These are phyloP conservation scores for Gnaphalium uliginosum DNA, from an alignment of 129 eudicot species.

Conservation along the genomic window DNA sequence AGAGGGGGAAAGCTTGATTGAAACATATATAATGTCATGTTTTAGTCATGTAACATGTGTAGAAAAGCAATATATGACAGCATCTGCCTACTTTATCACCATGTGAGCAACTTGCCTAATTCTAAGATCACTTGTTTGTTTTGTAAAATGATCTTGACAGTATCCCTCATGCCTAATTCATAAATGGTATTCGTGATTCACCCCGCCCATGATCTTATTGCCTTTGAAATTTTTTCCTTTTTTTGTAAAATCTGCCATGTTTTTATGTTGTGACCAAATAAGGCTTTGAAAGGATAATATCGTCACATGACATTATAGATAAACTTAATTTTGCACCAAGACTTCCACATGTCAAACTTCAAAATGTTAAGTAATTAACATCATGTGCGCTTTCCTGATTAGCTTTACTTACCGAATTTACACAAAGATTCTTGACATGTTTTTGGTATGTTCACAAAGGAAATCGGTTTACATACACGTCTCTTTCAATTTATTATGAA, in stretches of 20 bases:
- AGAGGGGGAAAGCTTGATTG: neutral
- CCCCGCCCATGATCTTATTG: slow-evolving; percentile 10
- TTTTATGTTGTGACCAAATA: slow-evolving; percentile 11
- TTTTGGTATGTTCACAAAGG: slow-evolving; percentile 17
- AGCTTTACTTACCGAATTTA: slow-evolving; percentile 10
- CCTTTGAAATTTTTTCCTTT: slow-evolving; percentile 16
- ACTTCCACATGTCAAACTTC: slow-evolving; percentile 13
- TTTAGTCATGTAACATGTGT: slow-evolving; percentile 36
- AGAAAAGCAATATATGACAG: slow-evolving; percentile 26
- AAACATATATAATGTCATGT: slow-evolving; percentile 15
- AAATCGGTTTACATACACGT: slow-evolving; percentile 23
- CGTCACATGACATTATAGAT: slow-evolving; percentile 12
- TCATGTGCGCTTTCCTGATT: slow-evolving; percentile 22
- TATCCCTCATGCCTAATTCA: slow-evolving; percentile 31
- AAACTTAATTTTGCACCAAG: neutral
- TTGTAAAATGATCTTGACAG: slow-evolving; percentile 18
- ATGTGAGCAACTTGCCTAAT: slow-evolving; percentile 35
- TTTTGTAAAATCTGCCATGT: slow-evolving; percentile 20
- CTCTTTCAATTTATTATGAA: slow-evolving; percentile 1
- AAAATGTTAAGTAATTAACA: neutral
- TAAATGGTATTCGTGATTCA: slow-evolving; percentile 14
- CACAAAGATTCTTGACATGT: slow-evolving; percentile 26
- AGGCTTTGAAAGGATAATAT: neutral
- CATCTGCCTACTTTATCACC: slow-evolving; percentile 36
- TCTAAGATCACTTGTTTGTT: slow-evolving; percentile 18